phyloP scores from a whole-genome alignment of 2,329 filamentous ascomycete species.

The Curvularia verruculosa region DNA sequence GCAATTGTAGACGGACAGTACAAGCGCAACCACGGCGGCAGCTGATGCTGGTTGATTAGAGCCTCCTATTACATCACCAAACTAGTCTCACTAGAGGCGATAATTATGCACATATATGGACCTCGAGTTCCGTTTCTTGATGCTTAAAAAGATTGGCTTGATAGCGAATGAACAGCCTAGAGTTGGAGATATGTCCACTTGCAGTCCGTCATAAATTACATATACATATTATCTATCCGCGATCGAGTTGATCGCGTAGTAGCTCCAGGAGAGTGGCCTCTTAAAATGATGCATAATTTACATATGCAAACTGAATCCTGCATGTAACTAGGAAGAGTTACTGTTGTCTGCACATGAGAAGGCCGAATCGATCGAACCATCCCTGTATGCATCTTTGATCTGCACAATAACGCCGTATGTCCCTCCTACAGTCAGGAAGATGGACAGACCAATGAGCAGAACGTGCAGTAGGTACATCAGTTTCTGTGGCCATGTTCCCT shows the following conservation, averaged over 20 bases:
- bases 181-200: not conserved
- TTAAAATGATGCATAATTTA: not conserved
- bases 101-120: not conserved
- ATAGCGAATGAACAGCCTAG: not conserved
- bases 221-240: not conserved
- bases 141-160: not conserved
- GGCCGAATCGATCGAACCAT: conserved; percentile 52
- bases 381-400: conserved; percentile 60
- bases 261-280: not conserved
- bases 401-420: conserved; percentile 59
- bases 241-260: not conserved
- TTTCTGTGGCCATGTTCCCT: conserved; percentile 45
- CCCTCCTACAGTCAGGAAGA: conserved; percentile 57
- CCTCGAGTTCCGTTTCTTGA: not conserved
- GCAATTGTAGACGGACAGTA: conserved; percentile 11
- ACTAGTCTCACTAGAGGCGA: not conserved
- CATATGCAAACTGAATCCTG: not conserved
- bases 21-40: no score
- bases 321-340: conserved; percentile 30
- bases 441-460: conserved; percentile 53
- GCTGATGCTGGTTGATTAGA: not conserved
- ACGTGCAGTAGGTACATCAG: conserved; percentile 51
- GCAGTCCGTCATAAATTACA: not conserved
- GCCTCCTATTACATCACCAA: not conserved
- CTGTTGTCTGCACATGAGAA: conserved; percentile 43